phyloP scores from a whole-genome alignment of 306 rosid genomes.

The Aeschynomene evenia region DNA sequence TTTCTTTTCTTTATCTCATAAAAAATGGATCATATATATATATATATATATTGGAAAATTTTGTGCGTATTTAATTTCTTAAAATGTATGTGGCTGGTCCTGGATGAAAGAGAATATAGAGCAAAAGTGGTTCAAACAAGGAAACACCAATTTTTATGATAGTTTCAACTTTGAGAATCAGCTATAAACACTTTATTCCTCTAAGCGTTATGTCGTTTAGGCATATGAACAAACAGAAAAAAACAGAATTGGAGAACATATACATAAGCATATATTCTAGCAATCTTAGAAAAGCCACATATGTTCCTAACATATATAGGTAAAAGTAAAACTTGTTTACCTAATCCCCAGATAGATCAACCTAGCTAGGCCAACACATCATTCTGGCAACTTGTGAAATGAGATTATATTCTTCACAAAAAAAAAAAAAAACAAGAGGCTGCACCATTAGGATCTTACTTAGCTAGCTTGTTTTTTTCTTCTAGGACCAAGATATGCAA shows the following conservation, averaged over 20 bases:
- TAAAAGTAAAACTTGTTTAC: not conserved
- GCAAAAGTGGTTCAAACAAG: not conserved
- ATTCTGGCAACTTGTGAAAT: not conserved
- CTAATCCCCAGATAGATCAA: not conserved
- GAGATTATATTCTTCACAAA: conserved; percentile 1
- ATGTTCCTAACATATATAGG: not conserved
- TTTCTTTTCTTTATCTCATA: too few species aligned
- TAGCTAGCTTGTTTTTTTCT: not conserved
- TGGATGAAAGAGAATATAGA: not conserved
- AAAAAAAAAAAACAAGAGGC: not conserved
- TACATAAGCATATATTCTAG: not conserved
- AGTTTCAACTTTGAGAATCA: not conserved
- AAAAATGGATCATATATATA: too few species aligned
- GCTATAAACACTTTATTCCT: not conserved
- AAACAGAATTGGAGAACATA: conserved; percentile 1
- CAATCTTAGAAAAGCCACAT: not conserved
- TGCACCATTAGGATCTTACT: too few species aligned
- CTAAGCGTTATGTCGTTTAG: not conserved
- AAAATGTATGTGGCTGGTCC: not conserved
- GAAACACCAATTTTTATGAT: not conserved
- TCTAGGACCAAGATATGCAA: not conserved
- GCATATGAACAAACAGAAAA: not conserved
- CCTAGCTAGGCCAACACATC: not conserved
- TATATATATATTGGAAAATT: not conserved
- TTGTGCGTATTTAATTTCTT: not conserved